Evolutionary conservation across 805 yeast species (phyloP).

Genomic region (Hanseniaspora valbyensis): DNA sequence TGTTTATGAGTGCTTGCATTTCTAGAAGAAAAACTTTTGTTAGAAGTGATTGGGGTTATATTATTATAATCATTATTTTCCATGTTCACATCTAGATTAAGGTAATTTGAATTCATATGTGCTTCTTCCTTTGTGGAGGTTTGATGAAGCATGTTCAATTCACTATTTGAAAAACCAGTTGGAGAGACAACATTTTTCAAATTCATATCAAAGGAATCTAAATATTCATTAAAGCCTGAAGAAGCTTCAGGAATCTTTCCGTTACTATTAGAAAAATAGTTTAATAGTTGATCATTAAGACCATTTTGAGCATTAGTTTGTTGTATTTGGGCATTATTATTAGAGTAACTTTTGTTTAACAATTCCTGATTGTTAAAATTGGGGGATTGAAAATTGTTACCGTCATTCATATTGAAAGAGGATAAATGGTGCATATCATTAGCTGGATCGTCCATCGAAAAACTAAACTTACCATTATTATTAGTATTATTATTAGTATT

Average conservation of each 20-base stretch:
- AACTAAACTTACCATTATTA: not conserved
- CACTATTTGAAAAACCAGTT: not conserved
- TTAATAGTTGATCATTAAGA: not conserved
- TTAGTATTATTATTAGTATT: not conserved
- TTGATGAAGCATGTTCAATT: no score
- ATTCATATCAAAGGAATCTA: conserved; percentile 1
- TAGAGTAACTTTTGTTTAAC: no score
- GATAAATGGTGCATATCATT: not conserved
- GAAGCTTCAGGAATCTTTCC: not conserved
- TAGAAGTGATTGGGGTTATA: not conserved
- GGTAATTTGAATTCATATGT: no score
- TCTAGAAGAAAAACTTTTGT: not conserved
- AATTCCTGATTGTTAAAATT: not conserved
- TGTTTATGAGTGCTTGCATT: not conserved
- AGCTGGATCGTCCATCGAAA: not conserved
- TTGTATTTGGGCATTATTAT: not conserved
- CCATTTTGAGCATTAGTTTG: not conserved
- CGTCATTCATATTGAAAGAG: not conserved
- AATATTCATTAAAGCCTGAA: not conserved
- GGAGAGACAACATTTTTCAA: not conserved
- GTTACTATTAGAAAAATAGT: not conserved
- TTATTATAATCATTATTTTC: not conserved
- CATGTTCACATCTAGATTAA: not conserved
- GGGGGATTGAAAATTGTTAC: not conserved
- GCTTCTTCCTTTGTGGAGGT: no score